Conservation (phyloP, 495 filamentous ascomycete species). For the Penicillium fimorum region DNA sequence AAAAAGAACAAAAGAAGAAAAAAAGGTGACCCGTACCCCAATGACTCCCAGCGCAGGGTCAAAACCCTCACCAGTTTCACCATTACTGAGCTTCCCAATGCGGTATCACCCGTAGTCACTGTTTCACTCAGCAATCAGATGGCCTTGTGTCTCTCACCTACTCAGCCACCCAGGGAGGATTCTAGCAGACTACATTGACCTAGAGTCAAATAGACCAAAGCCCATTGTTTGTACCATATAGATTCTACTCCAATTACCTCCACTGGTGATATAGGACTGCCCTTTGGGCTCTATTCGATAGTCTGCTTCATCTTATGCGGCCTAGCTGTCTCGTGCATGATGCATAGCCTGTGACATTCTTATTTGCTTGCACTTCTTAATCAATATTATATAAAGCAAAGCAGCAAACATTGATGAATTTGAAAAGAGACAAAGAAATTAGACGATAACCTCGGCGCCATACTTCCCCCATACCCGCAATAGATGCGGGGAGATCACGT, state of each 20-base stretch:
- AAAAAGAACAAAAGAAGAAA: neutral
- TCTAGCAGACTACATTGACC: neutral
- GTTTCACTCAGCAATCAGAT: neutral
- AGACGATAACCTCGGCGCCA: neutral
- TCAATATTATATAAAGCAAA: neutral
- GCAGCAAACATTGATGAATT: neutral
- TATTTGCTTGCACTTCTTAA: neutral
- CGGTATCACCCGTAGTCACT: neutral
- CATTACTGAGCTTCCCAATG: neutral
- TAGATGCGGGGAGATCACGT: conserved; percentile 38
- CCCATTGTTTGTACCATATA: neutral
- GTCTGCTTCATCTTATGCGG: neutral
- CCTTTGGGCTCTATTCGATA: neutral
- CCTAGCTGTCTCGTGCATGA: neutral
- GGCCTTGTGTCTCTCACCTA: conserved; percentile 5
- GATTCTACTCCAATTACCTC: neutral
- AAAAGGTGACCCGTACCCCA: neutral
- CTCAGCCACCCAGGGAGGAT: conserved; percentile 7
- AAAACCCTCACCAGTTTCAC: conserved; percentile 1
- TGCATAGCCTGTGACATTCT: neutral
- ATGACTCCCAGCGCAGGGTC: neutral
- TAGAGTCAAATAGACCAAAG: neutral
- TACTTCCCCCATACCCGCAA: conserved; percentile 1
- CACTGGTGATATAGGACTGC: neutral
- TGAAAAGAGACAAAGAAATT: neutral